Evolutionary conservation across 306 rosid species (phyloP), one percentile per base, ranked within the genome.

Genomic region (Casuarina equisetifolia): DNA sequence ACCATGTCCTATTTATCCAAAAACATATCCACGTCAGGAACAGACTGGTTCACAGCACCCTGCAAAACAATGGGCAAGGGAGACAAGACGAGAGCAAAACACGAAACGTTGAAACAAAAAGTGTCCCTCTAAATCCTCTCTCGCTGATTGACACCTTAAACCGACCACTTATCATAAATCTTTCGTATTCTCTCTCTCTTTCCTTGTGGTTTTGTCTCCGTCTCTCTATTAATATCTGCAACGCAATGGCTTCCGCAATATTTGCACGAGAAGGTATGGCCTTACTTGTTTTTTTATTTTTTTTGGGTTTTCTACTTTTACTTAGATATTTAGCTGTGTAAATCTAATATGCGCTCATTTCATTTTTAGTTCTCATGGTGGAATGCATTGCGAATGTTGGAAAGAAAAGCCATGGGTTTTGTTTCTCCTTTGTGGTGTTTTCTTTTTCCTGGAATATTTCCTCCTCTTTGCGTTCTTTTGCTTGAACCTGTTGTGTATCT

Each of bases 341-440:
- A 74, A 78, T 83, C 39, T 63, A 48, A 79, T 9, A 44, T 70
- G 78, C 80, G 86, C 75, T 78, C 70, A 8, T 46, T 69, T 69
- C 43, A 8, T 68, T 55, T 73, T 36, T 43, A 74, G 36, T 15
- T 73, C 20, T 66, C 67, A n/a, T 54, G 63, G 19, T 57, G 42
- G 12, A 80, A 50, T 78, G 76, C 82, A 73, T 74, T 78, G 75
- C 8, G 53, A 80, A 46, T 40, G 10, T 43, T 43, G 35, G 46
- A 46, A 66, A 62, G 16, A 12, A 62, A 38, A 62, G 11, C 40
- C 69, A 35, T 62, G 69, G 69, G 69, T 35, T 62, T 62, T 32
- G 69, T 17, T 1, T 62, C 44, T 38, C 36, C 10, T 49, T 70
- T 76, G 40, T 45, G 35, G 17, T 54, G 17, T 77, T 72, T 2